Percentiles rank a stretch among this genome's conserved stretches.
These are phyloP conservation scores for Mucor velutinosus DNA, from an alignment of 371 early-diverging fungal genomes.

Conservation along the genomic window DNA sequence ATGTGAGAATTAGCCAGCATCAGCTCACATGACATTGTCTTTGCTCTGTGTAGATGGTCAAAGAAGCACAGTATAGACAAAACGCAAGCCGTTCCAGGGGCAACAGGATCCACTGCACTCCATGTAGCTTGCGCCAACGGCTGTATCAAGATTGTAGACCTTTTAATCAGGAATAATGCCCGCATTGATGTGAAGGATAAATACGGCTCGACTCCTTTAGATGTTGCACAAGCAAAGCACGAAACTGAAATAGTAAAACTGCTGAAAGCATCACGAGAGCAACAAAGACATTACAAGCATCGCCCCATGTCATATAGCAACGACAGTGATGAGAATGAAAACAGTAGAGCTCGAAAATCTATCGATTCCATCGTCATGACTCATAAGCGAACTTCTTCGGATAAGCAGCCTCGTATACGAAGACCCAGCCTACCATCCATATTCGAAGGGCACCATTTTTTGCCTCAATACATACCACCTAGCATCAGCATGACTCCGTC, in stretches of 20 bases:
- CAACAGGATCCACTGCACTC: slow-evolving; percentile 71
- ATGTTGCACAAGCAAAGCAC: slow-evolving; percentile 61
- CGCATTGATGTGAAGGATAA: slow-evolving; percentile 62
- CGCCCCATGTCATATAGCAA: not conserved
- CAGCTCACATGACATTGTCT: not conserved
- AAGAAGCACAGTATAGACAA: slow-evolving; percentile 31
- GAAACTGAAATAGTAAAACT: slow-evolving; percentile 55
- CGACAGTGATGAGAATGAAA: not conserved
- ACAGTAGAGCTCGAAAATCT: slow-evolving; percentile 2
- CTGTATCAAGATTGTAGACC: slow-evolving; percentile 57
- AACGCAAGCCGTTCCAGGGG: slow-evolving; percentile 24
- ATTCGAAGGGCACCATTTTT: slow-evolving; percentile 8
- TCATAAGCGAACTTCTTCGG: slow-evolving; percentile 6
- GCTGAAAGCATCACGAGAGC: slow-evolving; percentile 19
- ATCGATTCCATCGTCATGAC: not conserved
- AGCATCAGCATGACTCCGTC: slow-evolving; percentile 10
- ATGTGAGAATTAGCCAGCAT: not conserved
- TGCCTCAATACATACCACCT: not conserved
- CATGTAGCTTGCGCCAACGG: slow-evolving; percentile 80
- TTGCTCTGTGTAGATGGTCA: slow-evolving; percentile 20
- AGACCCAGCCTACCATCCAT: slow-evolving; percentile 29
- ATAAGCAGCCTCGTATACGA: slow-evolving; percentile 12
- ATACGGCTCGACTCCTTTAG: slow-evolving; percentile 63
- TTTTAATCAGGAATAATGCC: slow-evolving; percentile 66
- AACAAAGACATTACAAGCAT: slow-evolving; percentile 3